These are phyloP conservation scores for Ophiostoma sp. DNA, from an alignment of 2,329 filamentous ascomycete species.

Conservation along the genomic window DNA sequence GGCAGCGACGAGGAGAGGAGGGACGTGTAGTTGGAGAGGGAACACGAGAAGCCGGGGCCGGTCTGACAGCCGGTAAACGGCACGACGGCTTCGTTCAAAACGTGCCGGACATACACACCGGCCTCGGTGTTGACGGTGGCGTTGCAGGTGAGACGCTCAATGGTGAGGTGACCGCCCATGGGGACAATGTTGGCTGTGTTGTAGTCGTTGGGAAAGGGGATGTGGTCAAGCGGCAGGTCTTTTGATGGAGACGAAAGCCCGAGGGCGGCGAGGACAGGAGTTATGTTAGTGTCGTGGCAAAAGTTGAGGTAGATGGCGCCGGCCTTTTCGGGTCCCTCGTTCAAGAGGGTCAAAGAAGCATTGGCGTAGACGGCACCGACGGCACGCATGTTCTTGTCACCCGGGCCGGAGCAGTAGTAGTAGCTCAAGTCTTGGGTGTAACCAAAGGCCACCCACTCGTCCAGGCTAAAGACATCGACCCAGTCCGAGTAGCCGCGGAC, in stretches of 20 bases:
- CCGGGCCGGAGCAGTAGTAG: slow-evolving; percentile 65
- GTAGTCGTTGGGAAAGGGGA: slow-evolving; percentile 37
- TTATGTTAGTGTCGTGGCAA: slow-evolving; percentile 30
- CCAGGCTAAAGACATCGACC: slow-evolving; percentile 61
- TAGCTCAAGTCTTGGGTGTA: slow-evolving; percentile 68
- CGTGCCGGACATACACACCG: slow-evolving; percentile 53
- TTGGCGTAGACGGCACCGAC: slow-evolving; percentile 29
- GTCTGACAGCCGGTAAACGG: slow-evolving; percentile 54
- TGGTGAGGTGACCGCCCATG: slow-evolving; percentile 66
- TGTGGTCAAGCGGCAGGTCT: slow-evolving; percentile 48
- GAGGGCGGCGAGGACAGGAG: slow-evolving; percentile 27
- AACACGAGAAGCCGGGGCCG: slow-evolving; percentile 57
- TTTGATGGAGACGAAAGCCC: slow-evolving; percentile 17
- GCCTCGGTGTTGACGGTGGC: slow-evolving; percentile 10
- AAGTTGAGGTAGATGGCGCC: slow-evolving; percentile 26
- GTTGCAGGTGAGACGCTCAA: slow-evolving; percentile 61
- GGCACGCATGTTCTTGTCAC: slow-evolving; percentile 34
- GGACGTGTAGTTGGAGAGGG: slow-evolving; percentile 46
- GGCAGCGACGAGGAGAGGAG: slow-evolving; percentile 40
- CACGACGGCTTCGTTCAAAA: slow-evolving; percentile 64
- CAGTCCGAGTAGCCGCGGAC: slow-evolving; percentile 53
- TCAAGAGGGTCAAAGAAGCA: slow-evolving; percentile 24
- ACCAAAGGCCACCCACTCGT: slow-evolving; percentile 64
- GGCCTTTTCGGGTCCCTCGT: slow-evolving; percentile 21
- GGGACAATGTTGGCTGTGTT: slow-evolving; percentile 47